Base-by-base conservation (phyloP, 2,329 filamentous ascomycete species). In the Colletotrichum camelliae region DNA sequence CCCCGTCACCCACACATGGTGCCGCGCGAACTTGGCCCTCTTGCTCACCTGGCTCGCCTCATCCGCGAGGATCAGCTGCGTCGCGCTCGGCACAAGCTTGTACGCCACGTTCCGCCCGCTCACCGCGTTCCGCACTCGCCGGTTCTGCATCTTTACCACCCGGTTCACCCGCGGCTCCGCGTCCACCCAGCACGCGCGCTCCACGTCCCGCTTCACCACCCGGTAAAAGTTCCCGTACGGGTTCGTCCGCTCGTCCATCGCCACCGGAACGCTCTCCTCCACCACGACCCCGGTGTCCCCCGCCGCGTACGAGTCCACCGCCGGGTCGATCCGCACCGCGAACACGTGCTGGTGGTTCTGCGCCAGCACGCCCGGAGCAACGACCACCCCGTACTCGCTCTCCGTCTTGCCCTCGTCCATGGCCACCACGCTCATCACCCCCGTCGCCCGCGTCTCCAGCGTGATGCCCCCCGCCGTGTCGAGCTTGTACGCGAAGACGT, bases 341-440 rank as follows among this genome's bases (percentile, higher is more conserved):
- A 95, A 94, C 58, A 94, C 87, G 83, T 95, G 93, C 81, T 95
- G 93, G 78, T 95, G 93, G 81, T 94, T 92, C 76, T 92, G 91
- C 0, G 93, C 93, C 2, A 94, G 84, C 0, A 93, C 90, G 0
- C 93, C 93, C 0, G 91, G 89, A 0, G 88, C 87, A 3, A 95
- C 93, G 1, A 93, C 86, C 70, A 90, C 94, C 24, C 92, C 92
- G 81, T 89, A 93, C 8, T 81, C 82, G 80, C 77, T 89, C 27
- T 79, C 85, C 72, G 87, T 89, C 78, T 89, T 89, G 79, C 84
- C 89, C 8, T 86, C 80, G 71, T 90, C 89, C 71, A 93, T 92
- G 77, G 90, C 88, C 29, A 91, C 88, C 3, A 91, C 89, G 8
- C 88, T 91, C 15, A 94, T 86, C 55, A 94, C 91, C 3, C 93